These are phyloP conservation scores for Thelonectria olida DNA, from an alignment of 2,329 filamentous ascomycete species.

Conservation along the genomic window DNA sequence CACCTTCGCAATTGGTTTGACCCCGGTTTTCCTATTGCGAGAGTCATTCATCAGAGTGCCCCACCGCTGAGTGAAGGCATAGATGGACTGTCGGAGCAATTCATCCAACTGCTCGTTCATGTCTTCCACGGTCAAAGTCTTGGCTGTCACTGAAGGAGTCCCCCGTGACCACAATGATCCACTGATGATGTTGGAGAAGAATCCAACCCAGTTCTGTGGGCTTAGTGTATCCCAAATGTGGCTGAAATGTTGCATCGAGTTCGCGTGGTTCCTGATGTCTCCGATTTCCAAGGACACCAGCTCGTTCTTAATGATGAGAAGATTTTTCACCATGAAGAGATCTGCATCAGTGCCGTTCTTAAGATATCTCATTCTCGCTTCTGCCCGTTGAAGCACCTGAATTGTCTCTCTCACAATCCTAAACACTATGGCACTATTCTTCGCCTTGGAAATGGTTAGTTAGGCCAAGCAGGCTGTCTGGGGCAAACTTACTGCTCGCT, in stretches of 20 bases:
- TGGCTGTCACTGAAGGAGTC: constrained; percentile 47
- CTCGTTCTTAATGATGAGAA: constrained; percentile 94
- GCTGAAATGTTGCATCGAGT: constrained; percentile 67
- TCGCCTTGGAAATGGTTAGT: constrained; percentile 38
- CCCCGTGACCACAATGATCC: constrained; percentile 60
- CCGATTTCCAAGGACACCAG: constrained; percentile 96
- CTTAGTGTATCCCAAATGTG: constrained; percentile 73
- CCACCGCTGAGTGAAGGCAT: constrained; percentile 70
- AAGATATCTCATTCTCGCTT: constrained; percentile 73
- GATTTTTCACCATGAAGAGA: constrained; percentile 92
- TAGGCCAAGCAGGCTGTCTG: not conserved
- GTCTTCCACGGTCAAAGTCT: constrained; percentile 60
- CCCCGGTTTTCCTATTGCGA: constrained; percentile 56
- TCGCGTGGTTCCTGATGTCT: constrained; percentile 63
- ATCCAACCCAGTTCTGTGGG: constrained; percentile 65
- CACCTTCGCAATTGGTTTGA: constrained; percentile 60
- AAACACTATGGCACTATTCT: constrained; percentile 66
- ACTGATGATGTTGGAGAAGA: constrained; percentile 67
- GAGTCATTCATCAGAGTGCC: constrained; percentile 61
- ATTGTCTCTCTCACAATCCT: constrained; percentile 91
- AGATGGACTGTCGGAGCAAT: constrained; percentile 69
- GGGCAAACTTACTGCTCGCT: constrained; percentile 62
- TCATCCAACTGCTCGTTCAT: constrained; percentile 73
- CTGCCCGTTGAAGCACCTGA: constrained; percentile 80
- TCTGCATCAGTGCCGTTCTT: constrained; percentile 75